A percentile compares a stretch with the other conserved stretches of the same genome.
phyloP scores from a whole-genome alignment of 2,329 filamentous ascomycete species.

The Aspergillus fumigatus region DNA sequence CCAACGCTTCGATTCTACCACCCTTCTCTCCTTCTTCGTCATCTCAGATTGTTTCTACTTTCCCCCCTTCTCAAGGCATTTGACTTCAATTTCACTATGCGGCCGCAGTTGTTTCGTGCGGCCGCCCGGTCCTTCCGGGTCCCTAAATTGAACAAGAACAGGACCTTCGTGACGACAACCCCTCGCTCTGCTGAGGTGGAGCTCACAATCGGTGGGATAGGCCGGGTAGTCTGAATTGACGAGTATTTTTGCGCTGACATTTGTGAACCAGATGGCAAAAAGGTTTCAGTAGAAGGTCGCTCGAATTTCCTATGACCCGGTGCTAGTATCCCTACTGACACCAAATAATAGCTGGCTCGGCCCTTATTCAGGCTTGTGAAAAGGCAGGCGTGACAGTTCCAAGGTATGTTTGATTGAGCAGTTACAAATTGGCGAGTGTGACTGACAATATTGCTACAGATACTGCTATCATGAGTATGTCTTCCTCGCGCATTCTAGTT shows the following conservation, averaged over 20 bases:
- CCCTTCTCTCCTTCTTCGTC: constrained; percentile 12
- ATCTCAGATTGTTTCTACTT: constrained; percentile 10
- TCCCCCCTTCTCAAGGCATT: constrained; percentile 12
- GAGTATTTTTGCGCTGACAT: constrained; percentile 48
- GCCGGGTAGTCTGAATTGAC: constrained; percentile 28
- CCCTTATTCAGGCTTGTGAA: constrained; percentile 97
- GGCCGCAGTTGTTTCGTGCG: constrained; percentile 61
- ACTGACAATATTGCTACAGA: constrained; percentile 50
- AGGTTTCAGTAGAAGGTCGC: constrained; percentile 93
- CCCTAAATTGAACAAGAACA: constrained; percentile 55
- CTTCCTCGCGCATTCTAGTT: constrained; percentile 14
- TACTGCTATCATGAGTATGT: constrained; percentile 98
- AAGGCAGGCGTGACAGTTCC: constrained; percentile 90
- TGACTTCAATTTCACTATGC: constrained; percentile 48
- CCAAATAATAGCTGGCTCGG: constrained; percentile 70
- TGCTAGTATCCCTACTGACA: constrained; percentile 21
- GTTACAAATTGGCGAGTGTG: neutral
- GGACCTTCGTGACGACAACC: constrained; percentile 76
- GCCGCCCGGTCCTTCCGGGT: constrained; percentile 53
- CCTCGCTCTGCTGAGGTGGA: constrained; percentile 86
- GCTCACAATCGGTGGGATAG: constrained; percentile 78
- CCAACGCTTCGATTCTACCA: constrained; percentile 21
- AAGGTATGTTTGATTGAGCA: constrained; percentile 51
- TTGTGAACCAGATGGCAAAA: constrained; percentile 74
- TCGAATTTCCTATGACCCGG: neutral